A percentile compares a stretch with the other conserved stretches of the same genome.
These are phyloP conservation scores for Dillenia suffruticosa DNA, from an alignment of 164 flowering plant species.

Conservation along the genomic window DNA sequence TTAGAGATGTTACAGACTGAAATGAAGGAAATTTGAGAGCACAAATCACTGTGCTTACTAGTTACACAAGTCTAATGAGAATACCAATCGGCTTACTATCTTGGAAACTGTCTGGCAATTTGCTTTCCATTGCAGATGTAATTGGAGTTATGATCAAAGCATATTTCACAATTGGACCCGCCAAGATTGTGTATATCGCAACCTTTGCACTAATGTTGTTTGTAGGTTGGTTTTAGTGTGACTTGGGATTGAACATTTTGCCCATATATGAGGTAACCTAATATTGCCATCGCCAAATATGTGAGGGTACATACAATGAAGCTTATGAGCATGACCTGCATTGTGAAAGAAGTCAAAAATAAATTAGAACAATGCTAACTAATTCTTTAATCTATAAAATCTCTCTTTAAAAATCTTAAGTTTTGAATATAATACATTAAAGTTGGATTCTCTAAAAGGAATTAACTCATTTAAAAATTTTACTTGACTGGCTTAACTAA, in stretches of 20 bases:
- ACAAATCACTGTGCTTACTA: slow-evolving; percentile 15
- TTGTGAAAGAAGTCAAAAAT: neutral
- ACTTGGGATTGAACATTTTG: slow-evolving; percentile 16
- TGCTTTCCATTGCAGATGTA: slow-evolving; percentile 3
- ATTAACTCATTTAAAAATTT: too few species aligned
- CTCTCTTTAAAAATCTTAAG: too few species aligned
- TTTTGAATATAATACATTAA: too few species aligned
- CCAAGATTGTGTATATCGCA: slow-evolving; percentile 18
- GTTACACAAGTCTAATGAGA: neutral
- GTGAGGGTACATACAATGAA: slow-evolving; percentile 12
- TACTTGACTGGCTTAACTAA: too few species aligned
- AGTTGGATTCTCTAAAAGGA: too few species aligned
- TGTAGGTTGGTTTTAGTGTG: slow-evolving; percentile 16
- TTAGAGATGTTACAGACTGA: slow-evolving; percentile 11
- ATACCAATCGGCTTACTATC: slow-evolving; percentile 1
- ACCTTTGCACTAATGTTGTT: slow-evolving; percentile 6
- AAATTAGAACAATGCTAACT: too few species aligned
- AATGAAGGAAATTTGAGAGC: slow-evolving; percentile 15
- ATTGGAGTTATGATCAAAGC: slow-evolving; percentile 20
- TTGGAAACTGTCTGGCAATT: slow-evolving; percentile 5
- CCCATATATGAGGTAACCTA: slow-evolving; percentile 19
- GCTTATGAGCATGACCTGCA: slow-evolving; percentile 16
- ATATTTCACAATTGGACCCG: slow-evolving; percentile 12
- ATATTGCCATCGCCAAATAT: slow-evolving; percentile 14
- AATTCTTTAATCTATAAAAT: too few species aligned